These are phyloP conservation scores for Ceratobasidium sp. DNA, from an alignment of 1,284 basidiomycete genomes.

Conservation along the genomic window DNA sequence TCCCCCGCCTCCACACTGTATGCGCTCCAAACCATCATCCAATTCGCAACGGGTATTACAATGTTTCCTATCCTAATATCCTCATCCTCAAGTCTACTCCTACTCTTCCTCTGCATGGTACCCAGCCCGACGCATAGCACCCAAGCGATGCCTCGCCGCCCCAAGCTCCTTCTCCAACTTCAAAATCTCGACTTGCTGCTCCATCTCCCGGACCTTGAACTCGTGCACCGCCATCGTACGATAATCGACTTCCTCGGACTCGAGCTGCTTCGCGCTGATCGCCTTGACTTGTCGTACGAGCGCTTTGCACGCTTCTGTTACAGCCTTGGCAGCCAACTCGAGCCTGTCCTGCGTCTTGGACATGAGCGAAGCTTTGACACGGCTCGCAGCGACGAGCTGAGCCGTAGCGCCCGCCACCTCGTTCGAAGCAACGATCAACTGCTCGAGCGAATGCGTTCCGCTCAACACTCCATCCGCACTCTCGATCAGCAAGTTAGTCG, in stretches of 20 bases:
- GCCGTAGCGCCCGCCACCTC: slow-evolving; percentile 97
- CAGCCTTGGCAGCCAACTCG: slow-evolving; percentile 96
- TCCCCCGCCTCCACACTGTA: neutral
- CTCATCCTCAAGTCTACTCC: slow-evolving; percentile 64
- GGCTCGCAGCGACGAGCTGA: slow-evolving; percentile 97
- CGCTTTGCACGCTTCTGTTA: slow-evolving; percentile 98
- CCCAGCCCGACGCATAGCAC: slow-evolving; percentile 91
- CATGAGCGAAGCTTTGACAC: slow-evolving; percentile 99
- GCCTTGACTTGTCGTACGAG: slow-evolving; percentile 97
- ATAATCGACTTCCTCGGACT: slow-evolving; percentile 90
- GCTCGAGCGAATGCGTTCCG: slow-evolving; percentile 96
- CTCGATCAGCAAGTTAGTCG: slow-evolving; percentile 97
- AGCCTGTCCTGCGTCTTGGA: slow-evolving; percentile 97
- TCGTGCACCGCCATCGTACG: slow-evolving; percentile 93
- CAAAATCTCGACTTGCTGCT: slow-evolving; percentile 98
- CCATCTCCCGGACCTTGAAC: slow-evolving; percentile 99
- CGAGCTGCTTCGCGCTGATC: slow-evolving; percentile 84
- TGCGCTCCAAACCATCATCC: slow-evolving; percentile 5
- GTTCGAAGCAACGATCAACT: slow-evolving; percentile 99
- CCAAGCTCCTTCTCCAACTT: slow-evolving; percentile 96
- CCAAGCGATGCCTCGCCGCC: slow-evolving; percentile 86
- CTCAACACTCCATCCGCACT: slow-evolving; percentile 97
- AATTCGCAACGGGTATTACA: slow-evolving; percentile 35
- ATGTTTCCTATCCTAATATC: slow-evolving; percentile 16
- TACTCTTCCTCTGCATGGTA: slow-evolving; percentile 87